Evolutionary conservation across 1,284 basidiomycete species (phyloP).

Genomic region (Puccinia polysora): DNA sequence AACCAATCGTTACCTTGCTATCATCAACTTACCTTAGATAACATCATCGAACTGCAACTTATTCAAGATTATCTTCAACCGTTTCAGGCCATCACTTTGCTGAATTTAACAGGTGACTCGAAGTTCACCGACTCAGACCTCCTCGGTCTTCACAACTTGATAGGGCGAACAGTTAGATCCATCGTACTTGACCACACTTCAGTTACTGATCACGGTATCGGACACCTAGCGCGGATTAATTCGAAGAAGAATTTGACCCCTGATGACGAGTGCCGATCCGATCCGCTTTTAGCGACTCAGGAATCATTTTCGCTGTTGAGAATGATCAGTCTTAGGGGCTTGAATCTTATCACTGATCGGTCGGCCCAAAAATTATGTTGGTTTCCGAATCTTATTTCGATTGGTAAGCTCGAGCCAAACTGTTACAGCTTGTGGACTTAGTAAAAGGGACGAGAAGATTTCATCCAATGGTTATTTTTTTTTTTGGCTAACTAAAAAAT

Average conservation of each 20-base stretch:
- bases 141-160: background rate
- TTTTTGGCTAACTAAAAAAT: background rate
- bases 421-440: too few relatives aligned
- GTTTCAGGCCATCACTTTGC: background rate
- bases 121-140: background rate
- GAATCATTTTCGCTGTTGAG: background rate
- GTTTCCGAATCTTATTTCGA: slow-evolving; percentile 7
- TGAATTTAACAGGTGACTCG: background rate
- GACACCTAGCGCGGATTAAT: background rate
- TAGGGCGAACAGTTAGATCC: background rate
- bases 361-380: background rate
- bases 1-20: too few relatives aligned
- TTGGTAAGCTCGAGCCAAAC: background rate
- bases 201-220: background rate
- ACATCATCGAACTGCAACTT: background rate
- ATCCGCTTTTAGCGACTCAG: background rate
- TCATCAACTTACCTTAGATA: background rate
- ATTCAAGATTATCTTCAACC: background rate
- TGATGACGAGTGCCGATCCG: background rate
- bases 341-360: background rate
- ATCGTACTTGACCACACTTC: slow-evolving; percentile 4
- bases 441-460: too few relatives aligned
- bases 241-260: background rate
- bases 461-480: background rate
- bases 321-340: background rate